These are phyloP conservation scores for Eutypella sp. DNA, from an alignment of 2,329 filamentous ascomycete species.

Conservation along the genomic window DNA sequence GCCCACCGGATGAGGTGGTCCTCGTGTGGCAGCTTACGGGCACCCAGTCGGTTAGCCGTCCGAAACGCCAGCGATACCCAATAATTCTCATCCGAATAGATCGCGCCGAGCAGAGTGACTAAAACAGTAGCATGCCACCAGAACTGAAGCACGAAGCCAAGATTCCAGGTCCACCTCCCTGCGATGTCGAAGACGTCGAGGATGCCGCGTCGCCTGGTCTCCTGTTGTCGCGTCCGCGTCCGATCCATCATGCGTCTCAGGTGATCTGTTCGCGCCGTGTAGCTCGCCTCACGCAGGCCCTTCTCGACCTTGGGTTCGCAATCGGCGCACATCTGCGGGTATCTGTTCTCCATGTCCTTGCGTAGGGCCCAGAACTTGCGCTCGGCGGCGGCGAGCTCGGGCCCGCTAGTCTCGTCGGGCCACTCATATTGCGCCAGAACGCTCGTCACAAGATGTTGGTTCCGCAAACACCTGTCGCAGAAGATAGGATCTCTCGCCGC, in stretches of 20 bases:
- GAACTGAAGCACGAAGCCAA: conserved; percentile 30
- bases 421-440: conserved; percentile 77
- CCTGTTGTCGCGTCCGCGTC: conserved; percentile 42
- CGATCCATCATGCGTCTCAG: conserved; percentile 70
- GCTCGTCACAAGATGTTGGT: conserved; percentile 76
- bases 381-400: conserved; percentile 65
- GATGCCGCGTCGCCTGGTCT: conserved; percentile 32
- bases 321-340: conserved; percentile 79
- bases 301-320: conserved; percentile 72
- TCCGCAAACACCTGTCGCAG: conserved; percentile 79
- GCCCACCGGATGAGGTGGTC: conserved; percentile 41
- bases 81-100: conserved; percentile 10
- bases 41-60: conserved; percentile 10
- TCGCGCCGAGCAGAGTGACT: conserved; percentile 17
- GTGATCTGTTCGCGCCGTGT: conserved; percentile 80
- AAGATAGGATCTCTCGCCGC: conserved; percentile 39
- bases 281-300: conserved; percentile 65
- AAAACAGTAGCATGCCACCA: conserved; percentile 44
- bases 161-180: conserved; percentile 44
- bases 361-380: conserved; percentile 66
- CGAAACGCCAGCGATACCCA: conserved; percentile 12
- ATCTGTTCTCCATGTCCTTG: conserved; percentile 69
- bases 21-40: conserved; percentile 34
- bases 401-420: conserved; percentile 57
- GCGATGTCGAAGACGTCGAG: conserved; percentile 39